Conservation (phyloP, 2,329 filamentous ascomycete species). For the Samsoniella hepiali region DNA sequence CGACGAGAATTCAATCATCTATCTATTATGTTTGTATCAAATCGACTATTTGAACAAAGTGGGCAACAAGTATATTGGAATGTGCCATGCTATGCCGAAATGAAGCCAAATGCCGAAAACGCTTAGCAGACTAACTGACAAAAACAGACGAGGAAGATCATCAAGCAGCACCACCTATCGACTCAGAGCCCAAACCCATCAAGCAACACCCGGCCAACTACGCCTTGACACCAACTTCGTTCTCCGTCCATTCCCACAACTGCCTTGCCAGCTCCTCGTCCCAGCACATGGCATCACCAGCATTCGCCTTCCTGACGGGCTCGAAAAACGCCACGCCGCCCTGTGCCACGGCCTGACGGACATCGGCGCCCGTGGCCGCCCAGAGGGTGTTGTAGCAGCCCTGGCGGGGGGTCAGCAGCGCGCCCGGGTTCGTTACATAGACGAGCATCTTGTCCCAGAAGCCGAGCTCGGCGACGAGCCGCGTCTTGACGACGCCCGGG, state of each 20-base stretch:
- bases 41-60: neutral
- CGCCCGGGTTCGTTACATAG: constrained; percentile 23
- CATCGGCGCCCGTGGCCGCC: constrained; percentile 28
- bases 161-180: neutral
- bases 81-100: neutral
- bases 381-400: constrained; percentile 32
- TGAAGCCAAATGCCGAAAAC: neutral
- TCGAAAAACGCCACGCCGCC: constrained; percentile 27
- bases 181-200: neutral
- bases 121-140: neutral
- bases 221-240: constrained; percentile 18
- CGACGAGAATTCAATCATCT: constrained; percentile 6
- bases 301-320: constrained; percentile 28
- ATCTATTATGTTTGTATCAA: constrained; percentile 10
- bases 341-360: constrained; percentile 22
- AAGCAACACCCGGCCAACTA: neutral
- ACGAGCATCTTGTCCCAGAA: constrained; percentile 28
- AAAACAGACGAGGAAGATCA: neutral
- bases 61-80: neutral
- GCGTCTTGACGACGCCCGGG: constrained; percentile 41
- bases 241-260: constrained; percentile 40
- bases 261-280: constrained; percentile 31
- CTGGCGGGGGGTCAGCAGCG: constrained; percentile 27
- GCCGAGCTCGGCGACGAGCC: constrained; percentile 25
- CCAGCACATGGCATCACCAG: constrained; percentile 24